Conservation (phyloP, 768 basidiomycete genomes). For the Sporobolomyces phaffii region DNA sequence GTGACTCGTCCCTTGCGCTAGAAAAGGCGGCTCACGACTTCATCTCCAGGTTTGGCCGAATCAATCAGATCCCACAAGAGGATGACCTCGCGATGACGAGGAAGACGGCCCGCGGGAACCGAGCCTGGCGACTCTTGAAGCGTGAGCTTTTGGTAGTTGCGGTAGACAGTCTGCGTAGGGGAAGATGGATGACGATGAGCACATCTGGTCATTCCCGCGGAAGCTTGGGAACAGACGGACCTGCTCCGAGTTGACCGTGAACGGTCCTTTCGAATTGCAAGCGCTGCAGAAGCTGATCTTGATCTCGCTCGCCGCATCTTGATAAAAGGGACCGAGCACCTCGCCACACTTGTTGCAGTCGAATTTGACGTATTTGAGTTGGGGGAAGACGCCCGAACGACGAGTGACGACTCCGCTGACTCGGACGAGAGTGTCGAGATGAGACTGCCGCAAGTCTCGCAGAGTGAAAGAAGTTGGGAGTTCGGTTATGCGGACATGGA, state of each 20-base stretch:
- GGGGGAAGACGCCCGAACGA: constrained; percentile 94
- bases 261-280: constrained; percentile 92
- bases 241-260: constrained; percentile 93
- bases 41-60: constrained; percentile 95
- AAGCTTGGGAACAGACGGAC: constrained; percentile 49
- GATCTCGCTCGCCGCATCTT: constrained; percentile 90
- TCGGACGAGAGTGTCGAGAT: constrained; percentile 91
- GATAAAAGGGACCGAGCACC: constrained; percentile 94
- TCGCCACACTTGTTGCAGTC: constrained; percentile 91
- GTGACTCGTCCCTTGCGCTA: background rate
- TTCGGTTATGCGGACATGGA: constrained; percentile 93
- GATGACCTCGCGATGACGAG: constrained; percentile 92
- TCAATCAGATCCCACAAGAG: constrained; percentile 98
- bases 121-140: constrained; percentile 96
- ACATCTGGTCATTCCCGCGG: no score
- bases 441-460: constrained; percentile 82
- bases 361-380: constrained; percentile 98
- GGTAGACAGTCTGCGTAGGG: constrained; percentile 72
- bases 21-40: constrained; percentile 62
- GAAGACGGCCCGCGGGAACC: constrained; percentile 93
- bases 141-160: constrained; percentile 99
- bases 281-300: constrained; percentile 88
- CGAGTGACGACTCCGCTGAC: constrained; percentile 94
- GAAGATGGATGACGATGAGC: background rate
- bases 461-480: constrained; percentile 82